Percentiles rank a stretch among this genome's conserved stretches.
These are phyloP conservation scores for Plasmodium vinckei DNA, from an alignment of 169 alveolate genomes.

Conservation along the genomic window DNA sequence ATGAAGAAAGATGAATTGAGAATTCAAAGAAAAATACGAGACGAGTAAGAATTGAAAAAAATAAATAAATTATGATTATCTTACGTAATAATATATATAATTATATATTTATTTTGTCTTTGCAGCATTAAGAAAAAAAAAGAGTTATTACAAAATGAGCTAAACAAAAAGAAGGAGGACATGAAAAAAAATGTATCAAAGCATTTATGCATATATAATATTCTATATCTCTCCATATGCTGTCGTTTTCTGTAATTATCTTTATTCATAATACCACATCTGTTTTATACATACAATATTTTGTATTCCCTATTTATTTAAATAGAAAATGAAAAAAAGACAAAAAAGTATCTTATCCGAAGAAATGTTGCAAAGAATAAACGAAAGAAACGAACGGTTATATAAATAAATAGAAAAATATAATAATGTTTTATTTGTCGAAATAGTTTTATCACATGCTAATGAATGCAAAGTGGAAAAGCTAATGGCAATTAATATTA, in stretches of 20 bases:
- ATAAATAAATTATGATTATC: not conserved
- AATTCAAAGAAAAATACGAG: slow-evolving; percentile 47
- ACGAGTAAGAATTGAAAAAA: slow-evolving; percentile 22
- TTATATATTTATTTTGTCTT: not conserved
- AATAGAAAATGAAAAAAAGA: slow-evolving; percentile 35
- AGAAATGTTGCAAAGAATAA: slow-evolving; percentile 69
- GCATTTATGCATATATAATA: not conserved
- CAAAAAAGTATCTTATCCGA: slow-evolving; percentile 62
- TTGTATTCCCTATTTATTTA: too few species aligned
- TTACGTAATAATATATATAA: not conserved
- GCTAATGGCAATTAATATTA: not conserved
- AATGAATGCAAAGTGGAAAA: too few species aligned
- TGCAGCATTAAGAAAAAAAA: slow-evolving; percentile 50
- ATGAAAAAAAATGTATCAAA: slow-evolving; percentile 51
- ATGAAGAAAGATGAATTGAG: slow-evolving; percentile 66
- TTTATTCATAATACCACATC: too few species aligned
- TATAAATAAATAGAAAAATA: slow-evolving; percentile 4
- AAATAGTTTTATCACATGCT: not conserved
- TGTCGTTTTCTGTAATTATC: not conserved
- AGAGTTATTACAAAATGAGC: slow-evolving; percentile 47
- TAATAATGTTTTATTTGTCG: not conserved
- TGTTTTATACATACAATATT: too few species aligned
- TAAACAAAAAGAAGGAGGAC: slow-evolving; percentile 56
- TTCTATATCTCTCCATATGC: not conserved
- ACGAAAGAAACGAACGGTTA: slow-evolving; percentile 64